phyloP scores from a whole-genome alignment of 129 eudicot species.

The Artemisia annua region DNA sequence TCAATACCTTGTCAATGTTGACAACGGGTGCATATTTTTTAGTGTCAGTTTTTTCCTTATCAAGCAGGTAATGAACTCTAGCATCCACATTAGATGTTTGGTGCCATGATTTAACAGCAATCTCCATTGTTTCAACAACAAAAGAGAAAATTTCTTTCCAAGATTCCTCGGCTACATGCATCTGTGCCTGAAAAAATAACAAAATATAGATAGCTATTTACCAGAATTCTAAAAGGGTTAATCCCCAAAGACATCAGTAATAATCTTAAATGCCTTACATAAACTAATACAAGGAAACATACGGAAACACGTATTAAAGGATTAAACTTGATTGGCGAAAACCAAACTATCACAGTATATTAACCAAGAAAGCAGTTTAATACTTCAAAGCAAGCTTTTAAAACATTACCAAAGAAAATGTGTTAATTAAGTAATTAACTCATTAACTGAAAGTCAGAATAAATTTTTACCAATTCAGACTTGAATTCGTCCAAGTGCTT shows the following conservation, averaged over 20 bases:
- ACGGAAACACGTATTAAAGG: not conserved
- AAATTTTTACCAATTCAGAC: slow-evolving; percentile 66
- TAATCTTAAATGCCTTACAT: not conserved
- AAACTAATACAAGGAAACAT: not conserved
- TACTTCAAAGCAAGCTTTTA: no score
- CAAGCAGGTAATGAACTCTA: slow-evolving; percentile 71
- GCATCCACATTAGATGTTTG: slow-evolving; percentile 81
- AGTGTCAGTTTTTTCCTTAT: slow-evolving; percentile 83
- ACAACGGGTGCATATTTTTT: slow-evolving; percentile 89
- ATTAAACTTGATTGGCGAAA: not conserved
- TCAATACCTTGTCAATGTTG: slow-evolving; percentile 81
- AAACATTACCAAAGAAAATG: not conserved
- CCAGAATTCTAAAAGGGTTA: not conserved
- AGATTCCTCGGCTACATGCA: slow-evolving; percentile 59
- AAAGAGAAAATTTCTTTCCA: slow-evolving; percentile 63
- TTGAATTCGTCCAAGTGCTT: slow-evolving; percentile 73
- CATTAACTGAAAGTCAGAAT: not conserved
- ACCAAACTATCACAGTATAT: not conserved
- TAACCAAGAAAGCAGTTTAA: not conserved
- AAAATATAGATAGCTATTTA: not conserved
- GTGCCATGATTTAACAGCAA: slow-evolving; percentile 90
- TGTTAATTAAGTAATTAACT: not conserved
- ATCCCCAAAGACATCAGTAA: not conserved
- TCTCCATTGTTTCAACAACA: slow-evolving; percentile 89
- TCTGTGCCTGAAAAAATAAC: slow-evolving; percentile 54